Base-by-base conservation (phyloP, 305 asterid genomes). In the Solanum hybrid region DNA sequence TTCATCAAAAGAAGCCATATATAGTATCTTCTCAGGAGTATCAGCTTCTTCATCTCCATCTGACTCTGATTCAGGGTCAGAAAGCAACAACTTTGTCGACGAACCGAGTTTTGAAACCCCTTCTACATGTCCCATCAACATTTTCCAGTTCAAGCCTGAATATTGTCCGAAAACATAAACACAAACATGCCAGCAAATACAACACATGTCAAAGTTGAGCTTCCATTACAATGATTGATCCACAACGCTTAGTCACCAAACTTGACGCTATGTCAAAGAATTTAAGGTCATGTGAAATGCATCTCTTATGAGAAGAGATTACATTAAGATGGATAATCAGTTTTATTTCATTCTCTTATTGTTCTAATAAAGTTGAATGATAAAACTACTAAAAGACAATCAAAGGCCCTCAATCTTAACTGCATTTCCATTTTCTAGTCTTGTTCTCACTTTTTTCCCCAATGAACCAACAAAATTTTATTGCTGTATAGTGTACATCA, bases 1-100 rank as follows among this genome's bases (percentile, higher is more conserved):
- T 76, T 95, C 97, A 85, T 92, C 94, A 75, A 95, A 95, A 12
- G 98, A 95, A 82, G 96, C 96, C 71, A 91, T 76, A 87, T 91
- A 92, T 88, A 95, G 72, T 45, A 93, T 93, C 89, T 89, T 90
- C 42, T 88, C 88, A 72, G 90, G 90, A 72, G 90, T 87, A 77
- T 89, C 95, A 40, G 87, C 92, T 91, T 87, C 95, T 90, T 93
- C 96, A 89, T 92, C 94, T 13, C 89, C 93, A 81, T 93, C 96
- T 27, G 92, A 89, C 78, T 92, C 95, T n/a, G 94, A 91, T 4
- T 90, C 94, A 24, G 95, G 92, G 88, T 92, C 94, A 29, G 95
- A 88, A 80, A 92, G 96, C 91, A 93, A 88, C 90, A 92, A 90
- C 17, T 92, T 88, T 66, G 86, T 88, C 2, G 93, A 82, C 1